Evolutionary conservation across 2,329 filamentous ascomycete genomes (phyloP), one percentile per base, ranked within the genome.

Genomic region (Alternaria sp.): DNA sequence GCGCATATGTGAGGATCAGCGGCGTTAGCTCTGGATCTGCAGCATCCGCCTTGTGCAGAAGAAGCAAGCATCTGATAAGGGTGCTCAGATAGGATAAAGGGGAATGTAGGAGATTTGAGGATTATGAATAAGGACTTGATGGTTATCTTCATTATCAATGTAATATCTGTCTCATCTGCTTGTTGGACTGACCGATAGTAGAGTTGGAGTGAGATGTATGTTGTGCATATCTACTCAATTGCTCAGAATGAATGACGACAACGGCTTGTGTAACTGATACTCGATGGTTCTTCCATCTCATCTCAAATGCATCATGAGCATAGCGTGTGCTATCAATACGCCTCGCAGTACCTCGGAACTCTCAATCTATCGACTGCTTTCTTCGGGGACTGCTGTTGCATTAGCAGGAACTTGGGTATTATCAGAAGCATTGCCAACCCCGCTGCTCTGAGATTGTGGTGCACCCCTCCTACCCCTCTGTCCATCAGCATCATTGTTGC

Each of bases 391-490:
- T 53, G 49, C 44, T 12, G 48, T 51, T 41, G 51, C 47, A 53
- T 28, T 38, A 51, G 60, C 42, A 44, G 44, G 22, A 26, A 32
- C 53, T 28, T 62, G 63, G 12, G 47, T 32, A 34, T 47, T 41
- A 16, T 39, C 46, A 24, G 62, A 57, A 16, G 39, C 53, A 44
- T 41, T 52, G 42, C 57, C 52, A 54, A 44, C 49, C 39, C 18
- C 56, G 41, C 43, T 65, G 36, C 57, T 51, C 39, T 62, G 53
- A 16, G 59, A 44, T 26, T 57, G 46, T 30, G 68, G 69, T 56
- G 64, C 72, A 28, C 72, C 72, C 18, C 67, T 69, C 57, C 75
- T 76, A 49, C 63, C 79, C 68, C 72, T 72, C 74, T 74, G 63
- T 58, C 62, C 61, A 68, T 75, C 58, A 6, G 43, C 61, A 20